Conservation (phyloP, 2,329 filamentous ascomycete genomes). For the Cyphellophora europaea region DNA sequence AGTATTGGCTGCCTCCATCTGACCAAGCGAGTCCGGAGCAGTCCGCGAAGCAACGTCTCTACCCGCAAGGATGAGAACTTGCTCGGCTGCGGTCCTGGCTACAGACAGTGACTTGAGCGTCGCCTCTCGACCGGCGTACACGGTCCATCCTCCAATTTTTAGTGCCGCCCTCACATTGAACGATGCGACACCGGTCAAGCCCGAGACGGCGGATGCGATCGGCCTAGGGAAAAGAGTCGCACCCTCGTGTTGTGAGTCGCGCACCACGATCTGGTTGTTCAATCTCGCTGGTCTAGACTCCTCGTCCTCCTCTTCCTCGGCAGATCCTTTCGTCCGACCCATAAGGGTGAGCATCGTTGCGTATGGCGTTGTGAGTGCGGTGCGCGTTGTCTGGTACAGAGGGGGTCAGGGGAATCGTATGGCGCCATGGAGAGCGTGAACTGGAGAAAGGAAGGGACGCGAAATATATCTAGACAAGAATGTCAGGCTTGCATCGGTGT, state of each 20-base stretch:
- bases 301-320: neutral
- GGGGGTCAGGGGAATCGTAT: too few species aligned
- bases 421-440: too few species aligned
- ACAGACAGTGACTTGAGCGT: conserved; percentile 36
- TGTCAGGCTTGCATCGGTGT: too few species aligned
- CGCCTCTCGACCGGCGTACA: conserved; percentile 34
- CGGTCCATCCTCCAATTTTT: conserved; percentile 32
- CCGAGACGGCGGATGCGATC: conserved; percentile 34
- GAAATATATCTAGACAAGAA: too few species aligned
- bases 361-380: too few species aligned
- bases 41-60: conserved; percentile 33
- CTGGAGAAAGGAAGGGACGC: too few species aligned
- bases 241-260: conserved; percentile 8
- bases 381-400: too few species aligned
- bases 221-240: conserved; percentile 32
- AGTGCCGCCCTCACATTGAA: conserved; percentile 34
- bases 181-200: conserved; percentile 35
- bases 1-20: conserved; percentile 32
- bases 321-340: neutral
- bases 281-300: neutral
- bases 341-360: neutral
- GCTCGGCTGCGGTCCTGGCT: conserved; percentile 35
- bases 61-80: conserved; percentile 33
- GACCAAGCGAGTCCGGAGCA: conserved; percentile 35
- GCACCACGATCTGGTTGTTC: neutral